Percentiles rank a stretch among this genome's conserved stretches.
Evolutionary conservation across 305 asterid genomes (phyloP).

Genomic region (Fraxinus floribunda): DNA sequence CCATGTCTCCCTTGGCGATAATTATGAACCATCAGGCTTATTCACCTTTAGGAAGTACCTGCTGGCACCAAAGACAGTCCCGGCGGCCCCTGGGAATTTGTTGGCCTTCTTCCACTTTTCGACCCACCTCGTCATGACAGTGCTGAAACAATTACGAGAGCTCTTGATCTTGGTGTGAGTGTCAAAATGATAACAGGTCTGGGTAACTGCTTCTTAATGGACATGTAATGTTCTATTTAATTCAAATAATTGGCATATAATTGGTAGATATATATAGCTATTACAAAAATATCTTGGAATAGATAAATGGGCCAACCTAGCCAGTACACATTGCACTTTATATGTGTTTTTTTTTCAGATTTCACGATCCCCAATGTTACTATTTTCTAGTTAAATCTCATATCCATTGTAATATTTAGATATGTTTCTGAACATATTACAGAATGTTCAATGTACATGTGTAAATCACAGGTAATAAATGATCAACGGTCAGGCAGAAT

Average conservation of each 20-base stretch:
- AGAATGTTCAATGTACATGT: neutral
- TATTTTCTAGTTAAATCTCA: neutral
- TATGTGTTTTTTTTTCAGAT: neutral
- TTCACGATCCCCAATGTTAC: neutral
- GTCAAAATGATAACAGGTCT: conserved; percentile 60
- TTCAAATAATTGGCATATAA: neutral
- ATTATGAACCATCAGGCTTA: neutral
- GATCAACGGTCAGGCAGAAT: neutral
- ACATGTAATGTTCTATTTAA: neutral
- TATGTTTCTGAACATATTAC: neutral
- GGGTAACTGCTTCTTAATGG: neutral
- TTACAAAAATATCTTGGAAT: neutral
- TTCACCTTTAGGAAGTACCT: conserved; percentile 42
- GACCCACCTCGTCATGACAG: conserved; percentile 67
- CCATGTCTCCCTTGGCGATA: neutral
- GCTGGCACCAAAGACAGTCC: conserved; percentile 51
- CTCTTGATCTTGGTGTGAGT: conserved; percentile 59
- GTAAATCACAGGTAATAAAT: neutral
- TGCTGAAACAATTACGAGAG: conserved; percentile 53
- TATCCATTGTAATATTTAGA: neutral
- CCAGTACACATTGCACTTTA: neutral
- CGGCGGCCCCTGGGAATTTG: conserved; percentile 56
- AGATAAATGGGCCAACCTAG: neutral
- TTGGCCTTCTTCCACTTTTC: conserved; percentile 58
- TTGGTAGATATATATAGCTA: neutral